A percentile compares a stretch with the other conserved stretches of the same genome.
These are phyloP conservation scores for Irpex lacteus DNA, from an alignment of 1,284 basidiomycete species.

Conservation along the genomic window DNA sequence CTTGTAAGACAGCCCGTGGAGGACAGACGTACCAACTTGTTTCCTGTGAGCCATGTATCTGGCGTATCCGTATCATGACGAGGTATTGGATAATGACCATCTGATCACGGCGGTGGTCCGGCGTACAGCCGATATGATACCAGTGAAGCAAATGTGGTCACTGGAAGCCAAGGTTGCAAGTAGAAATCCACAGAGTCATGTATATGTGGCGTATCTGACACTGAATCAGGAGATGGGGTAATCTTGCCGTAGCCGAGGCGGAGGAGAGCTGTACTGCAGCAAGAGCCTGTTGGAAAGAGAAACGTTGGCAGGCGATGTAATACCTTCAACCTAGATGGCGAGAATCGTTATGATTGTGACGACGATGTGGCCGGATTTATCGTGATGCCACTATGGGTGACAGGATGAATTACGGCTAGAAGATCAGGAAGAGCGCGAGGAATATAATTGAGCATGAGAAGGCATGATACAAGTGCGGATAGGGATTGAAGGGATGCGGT, in stretches of 20 bases:
- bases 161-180: not conserved
- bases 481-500: not conserved
- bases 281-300: too few species aligned
- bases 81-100: constrained; percentile 1
- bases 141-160: not conserved
- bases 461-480: not conserved
- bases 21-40: constrained; percentile 1
- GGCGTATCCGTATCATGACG: not conserved
- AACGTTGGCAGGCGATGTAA: too few species aligned
- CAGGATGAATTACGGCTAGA: not conserved
- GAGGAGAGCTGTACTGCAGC: too few species aligned
- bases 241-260: not conserved
- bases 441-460: not conserved
- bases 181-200: not conserved
- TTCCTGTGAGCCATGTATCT: not conserved
- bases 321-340: not conserved
- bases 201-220: constrained; percentile 8
- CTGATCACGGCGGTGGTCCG: constrained; percentile 5
- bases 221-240: not conserved
- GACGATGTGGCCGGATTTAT: not conserved
- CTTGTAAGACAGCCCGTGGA: not conserved
- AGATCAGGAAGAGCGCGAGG: not conserved
- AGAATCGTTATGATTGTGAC: not conserved
- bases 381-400: not conserved
- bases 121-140: constrained; percentile 5